Evolutionary conservation across 352 stramenopile genomes (phyloP).

Genomic region (Phytophthora lateralis): DNA sequence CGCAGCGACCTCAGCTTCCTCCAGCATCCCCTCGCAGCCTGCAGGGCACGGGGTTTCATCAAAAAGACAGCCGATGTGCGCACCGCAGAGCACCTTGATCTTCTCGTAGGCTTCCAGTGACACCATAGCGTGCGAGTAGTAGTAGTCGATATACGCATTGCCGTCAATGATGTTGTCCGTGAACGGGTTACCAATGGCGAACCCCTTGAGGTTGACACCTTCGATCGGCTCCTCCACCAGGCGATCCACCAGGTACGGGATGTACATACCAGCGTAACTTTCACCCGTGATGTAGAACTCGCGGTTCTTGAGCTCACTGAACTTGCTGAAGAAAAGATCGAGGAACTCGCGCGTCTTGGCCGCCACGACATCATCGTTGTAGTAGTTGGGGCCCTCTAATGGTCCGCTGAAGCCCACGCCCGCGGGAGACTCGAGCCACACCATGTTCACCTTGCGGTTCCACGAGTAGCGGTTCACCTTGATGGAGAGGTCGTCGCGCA

Average conservation of each 20-base stretch:
- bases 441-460: constrained; percentile 80
- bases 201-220: constrained; percentile 75
- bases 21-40: constrained; percentile 52
- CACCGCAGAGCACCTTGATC: constrained; percentile 59
- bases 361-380: constrained; percentile 80
- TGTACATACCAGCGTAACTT: constrained; percentile 91
- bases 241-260: constrained; percentile 82
- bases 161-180: constrained; percentile 65
- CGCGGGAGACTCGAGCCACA: constrained; percentile 80
- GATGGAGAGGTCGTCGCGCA: constrained; percentile 54
- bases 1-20: constrained; percentile 51
- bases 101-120: constrained; percentile 77
- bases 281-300: constrained; percentile 87
- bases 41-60: constrained; percentile 47
- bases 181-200: constrained; percentile 81
- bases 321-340: constrained; percentile 69
- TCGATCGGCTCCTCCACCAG: constrained; percentile 69
- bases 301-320: constrained; percentile 68
- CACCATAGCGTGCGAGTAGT: constrained; percentile 88
- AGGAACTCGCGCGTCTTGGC: constrained; percentile 85
- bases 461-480: constrained; percentile 77
- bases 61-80: constrained; percentile 67
- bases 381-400: constrained; percentile 68
- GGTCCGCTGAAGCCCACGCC: constrained; percentile 75
- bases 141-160: constrained; percentile 83